Evolutionary conservation across 2,329 filamentous ascomycete species (phyloP).

Genomic region (Leptoxyphium fumago): DNA sequence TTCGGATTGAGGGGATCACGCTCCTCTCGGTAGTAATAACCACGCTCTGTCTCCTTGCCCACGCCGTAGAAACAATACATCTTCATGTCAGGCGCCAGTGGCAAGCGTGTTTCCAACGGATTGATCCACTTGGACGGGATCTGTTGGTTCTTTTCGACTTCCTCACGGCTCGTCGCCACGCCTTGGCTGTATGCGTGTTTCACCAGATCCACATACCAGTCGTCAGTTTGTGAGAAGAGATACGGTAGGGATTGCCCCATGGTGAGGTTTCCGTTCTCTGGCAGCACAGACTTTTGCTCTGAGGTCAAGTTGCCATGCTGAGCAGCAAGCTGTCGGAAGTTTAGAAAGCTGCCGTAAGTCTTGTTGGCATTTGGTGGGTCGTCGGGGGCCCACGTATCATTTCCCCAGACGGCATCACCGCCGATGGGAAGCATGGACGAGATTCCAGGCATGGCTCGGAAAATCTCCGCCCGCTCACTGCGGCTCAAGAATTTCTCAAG

Average conservation of each 20-base stretch:
- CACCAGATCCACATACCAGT: slow-evolving; percentile 71
- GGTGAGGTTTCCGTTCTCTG: slow-evolving; percentile 53
- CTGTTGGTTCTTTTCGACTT: slow-evolving; percentile 54
- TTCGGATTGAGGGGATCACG: slow-evolving; percentile 47
- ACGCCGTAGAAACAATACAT: slow-evolving; percentile 97
- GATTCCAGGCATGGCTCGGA: slow-evolving; percentile 92
- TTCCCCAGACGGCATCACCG: slow-evolving; percentile 89
- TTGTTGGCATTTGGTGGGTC: slow-evolving; percentile 58
- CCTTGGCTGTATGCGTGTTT: slow-evolving; percentile 71
- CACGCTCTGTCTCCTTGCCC: slow-evolving; percentile 82
- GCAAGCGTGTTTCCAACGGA: slow-evolving; percentile 75
- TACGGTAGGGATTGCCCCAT: slow-evolving; percentile 64
- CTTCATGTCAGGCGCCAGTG: slow-evolving; percentile 75
- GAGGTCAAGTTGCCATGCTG: slow-evolving; percentile 37
- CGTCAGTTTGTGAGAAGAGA: slow-evolving; percentile 61
- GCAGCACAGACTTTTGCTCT: neutral
- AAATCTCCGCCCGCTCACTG: slow-evolving; percentile 81
- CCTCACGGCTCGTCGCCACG: slow-evolving; percentile 60
- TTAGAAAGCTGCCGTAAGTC: slow-evolving; percentile 69
- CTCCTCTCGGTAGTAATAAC: slow-evolving; percentile 68
- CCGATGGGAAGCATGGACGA: slow-evolving; percentile 94
- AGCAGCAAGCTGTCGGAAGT: slow-evolving; percentile 51
- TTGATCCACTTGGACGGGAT: slow-evolving; percentile 76
- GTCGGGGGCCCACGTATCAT: slow-evolving; percentile 73
- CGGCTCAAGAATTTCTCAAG: slow-evolving; percentile 89